Evolutionary conservation across 768 basidiomycete species (phyloP).

Genomic region (Lyophyllum atratum): DNA sequence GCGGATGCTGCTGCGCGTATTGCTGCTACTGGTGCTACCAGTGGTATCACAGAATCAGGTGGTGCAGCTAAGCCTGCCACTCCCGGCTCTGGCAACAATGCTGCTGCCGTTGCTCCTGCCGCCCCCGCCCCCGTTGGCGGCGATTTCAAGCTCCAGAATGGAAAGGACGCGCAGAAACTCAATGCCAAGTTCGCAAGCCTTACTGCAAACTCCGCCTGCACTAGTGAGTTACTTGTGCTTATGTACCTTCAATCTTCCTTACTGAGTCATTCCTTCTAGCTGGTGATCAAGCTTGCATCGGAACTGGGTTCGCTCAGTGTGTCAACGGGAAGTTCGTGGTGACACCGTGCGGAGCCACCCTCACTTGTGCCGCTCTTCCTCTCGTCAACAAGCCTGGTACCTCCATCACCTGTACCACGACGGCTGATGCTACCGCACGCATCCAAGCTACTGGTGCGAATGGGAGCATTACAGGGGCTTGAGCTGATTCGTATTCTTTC

Average conservation of each 20-base stretch:
- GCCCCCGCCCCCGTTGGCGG: conserved; percentile 18
- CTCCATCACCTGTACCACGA: conserved; percentile 51
- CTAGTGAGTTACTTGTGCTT: conserved; percentile 18
- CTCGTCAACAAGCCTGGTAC: conserved; percentile 56
- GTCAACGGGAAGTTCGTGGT: conserved; percentile 46
- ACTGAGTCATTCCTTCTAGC: conserved; percentile 27
- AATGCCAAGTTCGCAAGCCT: conserved; percentile 55
- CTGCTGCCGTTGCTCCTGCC: conserved; percentile 5
- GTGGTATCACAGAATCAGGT: conserved; percentile 20
- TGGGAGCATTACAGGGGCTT: conserved; percentile 42
- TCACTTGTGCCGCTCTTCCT: conserved; percentile 51
- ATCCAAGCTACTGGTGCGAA: conserved; percentile 43
- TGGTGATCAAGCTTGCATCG: conserved; percentile 49
- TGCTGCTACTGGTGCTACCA: conserved; percentile 35
- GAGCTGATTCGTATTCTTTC: conserved; percentile 15
- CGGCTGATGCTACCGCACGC: conserved; percentile 44
- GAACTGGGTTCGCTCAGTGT: conserved; percentile 52
- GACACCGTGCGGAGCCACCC: conserved; percentile 36
- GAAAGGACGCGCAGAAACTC: conserved; percentile 49
- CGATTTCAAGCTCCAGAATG: conserved; percentile 44
- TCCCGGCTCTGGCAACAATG: conserved; percentile 12
- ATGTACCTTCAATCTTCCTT: neutral
- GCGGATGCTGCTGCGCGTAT: conserved; percentile 39
- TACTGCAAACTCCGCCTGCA: conserved; percentile 47
- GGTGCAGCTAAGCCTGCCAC: conserved; percentile 6